A percentile compares a stretch with the other conserved stretches of the same genome.
Evolutionary conservation across 805 yeast genomes (phyloP).

Genomic region (Schwanniomyces sp.): DNA sequence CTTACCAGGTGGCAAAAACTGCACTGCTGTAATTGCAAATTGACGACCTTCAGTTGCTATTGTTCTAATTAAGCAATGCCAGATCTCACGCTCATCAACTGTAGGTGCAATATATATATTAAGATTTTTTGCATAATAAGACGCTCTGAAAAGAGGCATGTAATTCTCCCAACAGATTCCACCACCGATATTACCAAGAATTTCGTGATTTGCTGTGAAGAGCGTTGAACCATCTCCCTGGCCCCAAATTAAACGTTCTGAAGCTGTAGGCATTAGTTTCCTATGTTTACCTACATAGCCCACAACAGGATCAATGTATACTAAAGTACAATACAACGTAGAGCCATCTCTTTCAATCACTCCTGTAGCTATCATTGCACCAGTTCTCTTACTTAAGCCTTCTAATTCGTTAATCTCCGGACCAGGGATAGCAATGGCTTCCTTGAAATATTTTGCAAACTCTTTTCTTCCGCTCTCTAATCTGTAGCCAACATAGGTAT

Average conservation of each 20-base stretch:
- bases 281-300: constrained; percentile 42
- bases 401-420: constrained; percentile 33
- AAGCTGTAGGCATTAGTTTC: constrained; percentile 45
- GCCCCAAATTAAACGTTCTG: constrained; percentile 47
- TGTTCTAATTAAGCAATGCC: constrained; percentile 43
- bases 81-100: constrained; percentile 43
- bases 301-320: constrained; percentile 35
- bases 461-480: constrained; percentile 41
- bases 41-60: constrained; percentile 40
- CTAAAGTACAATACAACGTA: constrained; percentile 41
- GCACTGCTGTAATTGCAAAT: constrained; percentile 41
- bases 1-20: constrained; percentile 32
- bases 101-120: constrained; percentile 43
- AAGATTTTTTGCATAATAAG: constrained; percentile 44
- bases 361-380: constrained; percentile 38
- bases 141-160: constrained; percentile 40
- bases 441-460: constrained; percentile 32
- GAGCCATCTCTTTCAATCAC: constrained; percentile 37
- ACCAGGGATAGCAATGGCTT: constrained; percentile 35
- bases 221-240: constrained; percentile 48
- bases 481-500: constrained; percentile 43
- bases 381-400: constrained; percentile 29
- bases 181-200: constrained; percentile 38
- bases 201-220: constrained; percentile 30
- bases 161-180: constrained; percentile 51